Evolutionary conservation across 306 rosid species (phyloP).

Genomic region (Glycine soja): DNA sequence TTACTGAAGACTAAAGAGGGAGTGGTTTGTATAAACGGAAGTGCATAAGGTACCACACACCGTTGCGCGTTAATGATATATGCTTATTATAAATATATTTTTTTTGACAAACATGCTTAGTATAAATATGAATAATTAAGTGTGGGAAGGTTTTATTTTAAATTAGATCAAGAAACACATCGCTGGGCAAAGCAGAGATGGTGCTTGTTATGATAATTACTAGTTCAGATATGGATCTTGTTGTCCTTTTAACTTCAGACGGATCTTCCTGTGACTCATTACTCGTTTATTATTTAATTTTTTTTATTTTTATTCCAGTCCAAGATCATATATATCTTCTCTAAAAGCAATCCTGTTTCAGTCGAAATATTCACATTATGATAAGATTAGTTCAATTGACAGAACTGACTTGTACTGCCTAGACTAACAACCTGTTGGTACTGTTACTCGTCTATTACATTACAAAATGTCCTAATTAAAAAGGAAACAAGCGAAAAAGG

Average conservation of each 20-base stretch:
- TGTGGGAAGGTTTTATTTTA: background rate
- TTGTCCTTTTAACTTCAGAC: background rate
- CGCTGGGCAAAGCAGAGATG: background rate
- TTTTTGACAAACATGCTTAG: background rate
- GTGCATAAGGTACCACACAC: background rate
- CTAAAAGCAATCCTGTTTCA: background rate
- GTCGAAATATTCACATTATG: background rate
- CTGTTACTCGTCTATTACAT: background rate
- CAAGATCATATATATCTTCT: background rate
- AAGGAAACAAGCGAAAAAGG: background rate
- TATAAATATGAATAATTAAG: background rate
- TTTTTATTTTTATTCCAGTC: background rate
- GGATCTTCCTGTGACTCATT: background rate
- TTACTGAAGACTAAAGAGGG: background rate
- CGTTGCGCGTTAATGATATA: background rate
- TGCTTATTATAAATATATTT: background rate
- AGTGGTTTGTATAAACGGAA: background rate
- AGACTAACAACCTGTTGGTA: background rate
- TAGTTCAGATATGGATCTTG: background rate
- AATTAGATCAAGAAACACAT: background rate
- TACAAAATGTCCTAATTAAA: background rate
- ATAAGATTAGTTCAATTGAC: background rate
- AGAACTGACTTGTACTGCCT: background rate
- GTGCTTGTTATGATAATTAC: constrained; percentile 9
- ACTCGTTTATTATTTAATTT: background rate